Evolutionary conservation across 2,329 filamentous ascomycete genomes (phyloP).

Genomic region (Aspergillus sp.): DNA sequence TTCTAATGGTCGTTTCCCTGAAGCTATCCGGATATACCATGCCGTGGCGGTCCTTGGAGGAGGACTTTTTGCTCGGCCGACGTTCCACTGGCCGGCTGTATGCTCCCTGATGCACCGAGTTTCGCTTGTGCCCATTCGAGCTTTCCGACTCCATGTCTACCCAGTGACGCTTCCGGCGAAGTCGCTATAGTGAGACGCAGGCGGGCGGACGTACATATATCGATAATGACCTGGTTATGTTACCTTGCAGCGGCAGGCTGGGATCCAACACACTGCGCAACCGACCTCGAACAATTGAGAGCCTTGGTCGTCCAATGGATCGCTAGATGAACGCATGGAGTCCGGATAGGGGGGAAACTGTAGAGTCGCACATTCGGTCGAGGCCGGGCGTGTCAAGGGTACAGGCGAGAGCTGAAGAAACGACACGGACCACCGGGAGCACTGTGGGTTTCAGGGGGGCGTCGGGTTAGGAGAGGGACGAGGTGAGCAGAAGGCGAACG

Average conservation of each 20-base stretch:
- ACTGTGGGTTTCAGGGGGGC: conserved; percentile 24
- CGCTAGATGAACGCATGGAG: conserved; percentile 47
- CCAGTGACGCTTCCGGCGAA: conserved; percentile 27
- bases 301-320: conserved; percentile 36
- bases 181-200: conserved; percentile 33
- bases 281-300: conserved; percentile 39
- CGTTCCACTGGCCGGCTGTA: conserved; percentile 49
- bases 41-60: conserved; percentile 52
- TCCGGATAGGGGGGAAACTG: conserved; percentile 32
- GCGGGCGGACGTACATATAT: conserved; percentile 29
- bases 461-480: conserved; percentile 9
- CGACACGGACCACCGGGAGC: conserved; percentile 27
- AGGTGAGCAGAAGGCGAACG: conserved; percentile 18
- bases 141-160: conserved; percentile 48
- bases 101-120: conserved; percentile 43
- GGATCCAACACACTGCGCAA: conserved; percentile 32
- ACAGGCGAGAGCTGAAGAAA: conserved; percentile 22
- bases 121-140: conserved; percentile 46
- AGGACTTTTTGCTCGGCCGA: conserved; percentile 52
- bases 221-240: conserved; percentile 26
- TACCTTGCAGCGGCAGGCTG: conserved; percentile 32
- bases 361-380: conserved; percentile 44
- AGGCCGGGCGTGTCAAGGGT: conserved; percentile 26
- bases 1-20: conserved; percentile 49
- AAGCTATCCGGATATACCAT: conserved; percentile 53